phyloP scores from a whole-genome alignment of 306 rosid species.

The Corylus americana region DNA sequence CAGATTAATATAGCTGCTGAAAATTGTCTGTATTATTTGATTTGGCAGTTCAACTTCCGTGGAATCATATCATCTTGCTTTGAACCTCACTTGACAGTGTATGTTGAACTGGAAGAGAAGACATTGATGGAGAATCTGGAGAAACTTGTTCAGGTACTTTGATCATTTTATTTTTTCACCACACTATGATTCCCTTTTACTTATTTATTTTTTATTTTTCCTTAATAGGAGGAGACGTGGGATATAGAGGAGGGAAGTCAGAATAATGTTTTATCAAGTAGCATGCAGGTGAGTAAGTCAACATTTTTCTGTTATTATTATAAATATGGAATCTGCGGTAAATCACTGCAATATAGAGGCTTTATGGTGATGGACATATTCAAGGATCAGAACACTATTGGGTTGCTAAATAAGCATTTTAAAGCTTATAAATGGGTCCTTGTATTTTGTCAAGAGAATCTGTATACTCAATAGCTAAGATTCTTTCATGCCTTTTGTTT shows the following conservation, averaged over 20 bases:
- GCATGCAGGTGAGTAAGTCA: conserved; percentile 80
- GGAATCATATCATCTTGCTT: conserved; percentile 99
- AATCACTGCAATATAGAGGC: background rate
- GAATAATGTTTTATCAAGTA: conserved; percentile 88
- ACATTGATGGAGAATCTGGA: conserved; percentile 93
- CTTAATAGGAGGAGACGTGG: conserved; percentile 92
- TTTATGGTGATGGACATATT: background rate
- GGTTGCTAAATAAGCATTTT: background rate
- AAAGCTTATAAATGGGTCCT: background rate
- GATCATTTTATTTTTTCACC: conserved; percentile 11
- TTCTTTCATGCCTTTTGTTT: background rate
- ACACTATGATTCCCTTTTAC: conserved; percentile 21
- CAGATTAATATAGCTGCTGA: conserved; percentile 30
- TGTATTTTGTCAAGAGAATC: background rate
- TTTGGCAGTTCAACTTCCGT: conserved; percentile 97
- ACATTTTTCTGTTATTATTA: conserved; percentile 7
- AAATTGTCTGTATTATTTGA: conserved; percentile 32
- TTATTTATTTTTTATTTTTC: conserved; percentile 16
- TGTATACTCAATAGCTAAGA: background rate
- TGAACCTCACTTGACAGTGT: conserved; percentile 92
- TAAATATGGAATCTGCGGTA: background rate
- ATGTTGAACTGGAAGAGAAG: conserved; percentile 94
- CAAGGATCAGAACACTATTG: background rate
- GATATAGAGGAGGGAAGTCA: conserved; percentile 98
- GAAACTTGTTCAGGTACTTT: conserved; percentile 92